These are phyloP conservation scores for Eucalyptus fibrosa DNA, from an alignment of 345 rosid genomes.

Conservation along the genomic window DNA sequence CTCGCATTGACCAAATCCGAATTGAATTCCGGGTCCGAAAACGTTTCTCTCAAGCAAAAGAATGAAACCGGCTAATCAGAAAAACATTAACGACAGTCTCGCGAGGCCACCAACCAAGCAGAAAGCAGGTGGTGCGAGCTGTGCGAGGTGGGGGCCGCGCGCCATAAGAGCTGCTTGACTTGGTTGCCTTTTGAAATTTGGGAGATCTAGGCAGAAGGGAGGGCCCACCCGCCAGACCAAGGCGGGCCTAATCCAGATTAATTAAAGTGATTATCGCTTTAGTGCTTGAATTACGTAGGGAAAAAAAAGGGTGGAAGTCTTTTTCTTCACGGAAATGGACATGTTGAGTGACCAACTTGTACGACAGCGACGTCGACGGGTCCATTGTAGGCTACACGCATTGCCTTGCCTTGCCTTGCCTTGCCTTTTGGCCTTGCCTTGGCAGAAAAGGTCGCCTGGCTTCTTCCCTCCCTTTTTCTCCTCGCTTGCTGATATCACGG, in stretches of 20 bases:
- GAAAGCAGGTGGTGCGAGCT: background rate
- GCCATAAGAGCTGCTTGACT: background rate
- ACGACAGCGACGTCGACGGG: background rate
- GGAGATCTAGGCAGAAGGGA: background rate
- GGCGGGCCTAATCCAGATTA: background rate
- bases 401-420: background rate
- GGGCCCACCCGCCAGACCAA: background rate
- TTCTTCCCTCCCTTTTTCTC: background rate
- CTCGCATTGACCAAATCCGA: background rate
- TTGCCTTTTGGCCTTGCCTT: background rate
- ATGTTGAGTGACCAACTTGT: background rate
- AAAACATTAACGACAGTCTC: background rate
- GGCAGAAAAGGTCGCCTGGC: background rate
- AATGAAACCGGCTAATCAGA: background rate
- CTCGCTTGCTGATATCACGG: background rate
- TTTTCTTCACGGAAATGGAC: background rate
- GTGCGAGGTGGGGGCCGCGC: background rate
- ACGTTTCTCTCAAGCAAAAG: background rate
- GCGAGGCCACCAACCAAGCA: background rate
- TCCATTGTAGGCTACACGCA: background rate
- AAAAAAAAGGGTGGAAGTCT: background rate
- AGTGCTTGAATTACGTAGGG: background rate
- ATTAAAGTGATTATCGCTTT: background rate
- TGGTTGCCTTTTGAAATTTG: background rate
- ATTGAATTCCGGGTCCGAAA: background rate